phyloP scores from a whole-genome alignment of 2,329 filamentous ascomycete genomes.

The Pseudogymnoascus sp. region DNA sequence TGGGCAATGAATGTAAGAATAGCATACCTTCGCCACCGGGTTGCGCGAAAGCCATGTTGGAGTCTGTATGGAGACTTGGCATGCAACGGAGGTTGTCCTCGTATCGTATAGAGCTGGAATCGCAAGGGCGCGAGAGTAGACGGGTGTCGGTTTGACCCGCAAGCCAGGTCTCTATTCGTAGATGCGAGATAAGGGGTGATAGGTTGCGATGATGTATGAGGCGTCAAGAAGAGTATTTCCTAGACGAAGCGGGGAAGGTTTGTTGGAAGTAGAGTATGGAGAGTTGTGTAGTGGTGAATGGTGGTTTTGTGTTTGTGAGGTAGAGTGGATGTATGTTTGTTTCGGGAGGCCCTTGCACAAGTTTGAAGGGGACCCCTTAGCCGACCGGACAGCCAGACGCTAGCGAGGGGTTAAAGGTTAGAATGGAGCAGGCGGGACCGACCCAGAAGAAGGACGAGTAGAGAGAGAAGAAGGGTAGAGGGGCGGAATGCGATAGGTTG shows the following conservation, averaged over 20 bases:
- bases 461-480: background rate
- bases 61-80: background rate
- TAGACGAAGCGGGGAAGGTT: background rate
- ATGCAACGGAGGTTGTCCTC: background rate
- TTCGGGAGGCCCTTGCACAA: background rate
- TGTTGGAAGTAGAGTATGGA: background rate
- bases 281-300: background rate
- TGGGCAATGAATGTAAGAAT: background rate
- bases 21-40: background rate
- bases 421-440: background rate
- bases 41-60: slow-evolving; percentile 6
- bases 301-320: background rate
- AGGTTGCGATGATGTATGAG: background rate
- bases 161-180: background rate
- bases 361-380: background rate
- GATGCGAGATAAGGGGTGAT: background rate
- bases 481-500: background rate
- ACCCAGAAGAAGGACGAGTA: background rate
- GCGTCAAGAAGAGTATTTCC: background rate
- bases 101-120: background rate
- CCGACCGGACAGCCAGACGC: background rate
- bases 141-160: background rate
- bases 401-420: background rate
- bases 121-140: background rate
- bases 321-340: background rate